Evolutionary conservation across 305 asterid species (phyloP).

Genomic region (Stenogyne calaminthoides): DNA sequence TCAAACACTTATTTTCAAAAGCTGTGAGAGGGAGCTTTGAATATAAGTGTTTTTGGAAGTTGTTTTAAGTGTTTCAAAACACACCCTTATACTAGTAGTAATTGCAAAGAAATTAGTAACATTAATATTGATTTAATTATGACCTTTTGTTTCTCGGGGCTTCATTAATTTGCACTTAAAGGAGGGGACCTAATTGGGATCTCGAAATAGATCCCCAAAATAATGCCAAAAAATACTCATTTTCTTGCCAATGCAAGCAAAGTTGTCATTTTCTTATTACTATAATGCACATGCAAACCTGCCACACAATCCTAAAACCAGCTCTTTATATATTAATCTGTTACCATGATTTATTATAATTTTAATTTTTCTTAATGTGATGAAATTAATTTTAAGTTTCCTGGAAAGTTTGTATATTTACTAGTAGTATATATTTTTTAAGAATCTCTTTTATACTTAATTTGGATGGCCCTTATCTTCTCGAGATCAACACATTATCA

Average conservation of each 20-base stretch:
- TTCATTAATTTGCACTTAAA: slow-evolving; percentile 41
- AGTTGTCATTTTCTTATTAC: slow-evolving; percentile 27
- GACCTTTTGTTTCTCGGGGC: slow-evolving; percentile 25
- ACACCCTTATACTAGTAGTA: no score
- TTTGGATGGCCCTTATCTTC: slow-evolving; percentile 37
- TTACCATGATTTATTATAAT: not conserved
- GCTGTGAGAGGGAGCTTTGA: no score
- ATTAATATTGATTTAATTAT: not conserved
- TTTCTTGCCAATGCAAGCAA: slow-evolving; percentile 42
- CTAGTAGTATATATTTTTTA: not conserved
- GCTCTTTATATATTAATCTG: not conserved
- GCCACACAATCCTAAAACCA: slow-evolving; percentile 32
- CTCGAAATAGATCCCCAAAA: slow-evolving; percentile 47
- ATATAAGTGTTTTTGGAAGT: no score
- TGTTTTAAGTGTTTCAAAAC: no score
- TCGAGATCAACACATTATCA: slow-evolving; percentile 30
- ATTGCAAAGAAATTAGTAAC: not conserved
- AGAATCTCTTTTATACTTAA: slow-evolving; percentile 19
- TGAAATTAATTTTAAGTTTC: not conserved
- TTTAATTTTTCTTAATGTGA: not conserved
- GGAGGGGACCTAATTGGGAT: slow-evolving; percentile 34
- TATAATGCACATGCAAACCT: slow-evolving; percentile 28
- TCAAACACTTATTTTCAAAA: no score
- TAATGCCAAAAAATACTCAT: slow-evolving; percentile 28
- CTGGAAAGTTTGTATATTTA: not conserved